A percentile compares a stretch with the other conserved stretches of the same genome.
Conservation (phyloP, 768 basidiomycete species). For the Lentinula aciculospora region DNA sequence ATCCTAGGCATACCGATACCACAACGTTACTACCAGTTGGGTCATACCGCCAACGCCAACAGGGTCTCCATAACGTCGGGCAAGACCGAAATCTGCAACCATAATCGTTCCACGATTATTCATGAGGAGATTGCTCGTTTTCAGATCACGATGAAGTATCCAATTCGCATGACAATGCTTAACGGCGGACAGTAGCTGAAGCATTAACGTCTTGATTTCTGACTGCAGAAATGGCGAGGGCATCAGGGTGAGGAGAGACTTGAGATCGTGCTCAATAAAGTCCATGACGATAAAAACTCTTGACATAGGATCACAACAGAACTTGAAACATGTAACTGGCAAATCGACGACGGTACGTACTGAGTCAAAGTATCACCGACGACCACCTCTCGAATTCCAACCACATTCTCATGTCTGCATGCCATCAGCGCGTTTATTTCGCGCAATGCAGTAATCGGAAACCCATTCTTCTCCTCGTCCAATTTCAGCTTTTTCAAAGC, state of each 20-base stretch:
- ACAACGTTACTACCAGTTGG: conserved; percentile 95
- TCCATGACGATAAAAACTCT: conserved; percentile 99
- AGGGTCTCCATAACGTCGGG: conserved; percentile 93
- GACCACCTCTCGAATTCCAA: conserved; percentile 94
- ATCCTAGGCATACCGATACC: conserved; percentile 75
- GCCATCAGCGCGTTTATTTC: conserved; percentile 97
- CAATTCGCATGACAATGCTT: conserved; percentile 93
- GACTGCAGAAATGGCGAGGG: conserved; percentile 95
- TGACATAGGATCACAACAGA: conserved; percentile 13
- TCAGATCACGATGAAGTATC: conserved; percentile 96
- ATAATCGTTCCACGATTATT: conserved; percentile 99
- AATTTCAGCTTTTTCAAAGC: conserved; percentile 97
- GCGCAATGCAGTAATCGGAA: conserved; percentile 93
- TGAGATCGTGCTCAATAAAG: conserved; percentile 99
- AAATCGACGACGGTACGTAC: conserved; percentile 53
- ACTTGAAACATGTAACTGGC: conserved; percentile 16
- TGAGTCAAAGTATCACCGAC: conserved; percentile 98
- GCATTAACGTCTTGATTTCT: conserved; percentile 95
- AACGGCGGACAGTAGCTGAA: conserved; percentile 90
- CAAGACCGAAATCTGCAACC: conserved; percentile 97
- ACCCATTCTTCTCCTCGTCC: conserved; percentile 97
- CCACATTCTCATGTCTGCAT: conserved; percentile 93
- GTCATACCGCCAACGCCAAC: conserved; percentile 96
- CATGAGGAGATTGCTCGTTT: conserved; percentile 97
- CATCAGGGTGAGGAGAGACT: conserved; percentile 92